These are phyloP conservation scores for Aureobasidium sp. DNA, from an alignment of 2,329 filamentous ascomycete species.

Conservation along the genomic window DNA sequence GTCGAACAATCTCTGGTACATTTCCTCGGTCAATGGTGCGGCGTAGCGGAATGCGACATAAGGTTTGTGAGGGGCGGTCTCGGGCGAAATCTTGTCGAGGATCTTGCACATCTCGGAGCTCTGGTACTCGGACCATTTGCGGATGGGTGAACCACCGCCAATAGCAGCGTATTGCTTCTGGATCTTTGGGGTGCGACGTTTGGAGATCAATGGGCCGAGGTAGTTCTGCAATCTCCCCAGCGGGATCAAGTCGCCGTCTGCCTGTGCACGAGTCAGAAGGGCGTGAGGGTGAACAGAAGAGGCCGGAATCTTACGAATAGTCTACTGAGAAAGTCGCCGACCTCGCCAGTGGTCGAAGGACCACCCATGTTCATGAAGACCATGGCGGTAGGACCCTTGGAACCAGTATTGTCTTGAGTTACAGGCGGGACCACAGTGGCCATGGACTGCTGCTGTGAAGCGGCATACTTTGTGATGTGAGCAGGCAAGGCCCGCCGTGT, in stretches of 20 bases:
- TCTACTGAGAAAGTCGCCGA: constrained; percentile 80
- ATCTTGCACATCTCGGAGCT: constrained; percentile 95
- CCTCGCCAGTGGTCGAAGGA: constrained; percentile 79
- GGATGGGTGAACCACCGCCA: constrained; percentile 93
- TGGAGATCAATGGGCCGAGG: constrained; percentile 79
- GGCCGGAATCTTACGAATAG: constrained; percentile 64
- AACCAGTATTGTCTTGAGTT: constrained; percentile 64
- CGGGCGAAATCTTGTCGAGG: constrained; percentile 80
- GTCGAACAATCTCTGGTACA: constrained; percentile 72
- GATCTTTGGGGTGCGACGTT: constrained; percentile 88
- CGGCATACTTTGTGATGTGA: constrained; percentile 12
- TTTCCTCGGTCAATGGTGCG: constrained; percentile 85
- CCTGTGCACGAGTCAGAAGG: constrained; percentile 43
- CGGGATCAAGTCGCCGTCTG: constrained; percentile 92
- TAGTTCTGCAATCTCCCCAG: constrained; percentile 86
- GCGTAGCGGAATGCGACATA: constrained; percentile 98
- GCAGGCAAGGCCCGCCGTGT: constrained; percentile 17
- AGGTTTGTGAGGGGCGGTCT: constrained; percentile 92
- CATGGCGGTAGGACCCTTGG: constrained; percentile 86
- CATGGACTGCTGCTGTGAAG: constrained; percentile 22
- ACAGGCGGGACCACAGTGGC: constrained; percentile 67
- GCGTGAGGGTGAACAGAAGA: constrained; percentile 15
- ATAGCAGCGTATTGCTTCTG: constrained; percentile 92
- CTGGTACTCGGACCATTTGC: constrained; percentile 96
- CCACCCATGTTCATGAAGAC: constrained; percentile 99